Conservation (phyloP, 306 rosid species). For the Quercus gilva region DNA sequence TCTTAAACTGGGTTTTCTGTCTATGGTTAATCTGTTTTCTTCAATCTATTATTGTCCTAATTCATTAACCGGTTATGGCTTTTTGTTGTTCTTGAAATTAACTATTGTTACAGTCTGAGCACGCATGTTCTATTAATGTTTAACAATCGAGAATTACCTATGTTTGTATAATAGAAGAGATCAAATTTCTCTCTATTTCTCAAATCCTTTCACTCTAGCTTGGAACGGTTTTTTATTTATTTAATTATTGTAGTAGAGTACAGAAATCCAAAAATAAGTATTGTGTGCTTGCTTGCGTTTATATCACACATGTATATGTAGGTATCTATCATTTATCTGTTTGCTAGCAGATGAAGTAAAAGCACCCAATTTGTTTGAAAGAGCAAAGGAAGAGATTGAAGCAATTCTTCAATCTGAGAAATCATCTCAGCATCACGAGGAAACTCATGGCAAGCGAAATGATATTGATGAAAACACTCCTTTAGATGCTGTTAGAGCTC, state of each 20-base stretch:
- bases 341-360: conserved; percentile 32
- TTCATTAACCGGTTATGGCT: too few species aligned
- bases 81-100: too few species aligned
- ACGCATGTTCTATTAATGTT: too few species aligned
- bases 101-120: too few species aligned
- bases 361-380: conserved; percentile 19
- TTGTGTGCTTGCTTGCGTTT: background rate
- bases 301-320: background rate
- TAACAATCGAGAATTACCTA: background rate
- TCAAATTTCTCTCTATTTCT: background rate
- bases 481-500: conserved; percentile 52
- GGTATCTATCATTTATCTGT: background rate
- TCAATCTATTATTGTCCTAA: background rate
- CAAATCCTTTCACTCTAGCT: too few species aligned
- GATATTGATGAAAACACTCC: conserved; percentile 38
- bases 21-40: background rate
- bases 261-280: background rate
- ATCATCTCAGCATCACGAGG: conserved; percentile 22
- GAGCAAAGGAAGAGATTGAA: conserved; percentile 25
- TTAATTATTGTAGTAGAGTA: background rate
- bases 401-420: conserved; percentile 18
- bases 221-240: background rate
- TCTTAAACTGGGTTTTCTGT: background rate
- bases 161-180: background rate
- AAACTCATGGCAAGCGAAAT: conserved; percentile 44